phyloP scores from a whole-genome alignment of 2,329 filamentous ascomycete species.

The Torrubiella hemipterigena region DNA sequence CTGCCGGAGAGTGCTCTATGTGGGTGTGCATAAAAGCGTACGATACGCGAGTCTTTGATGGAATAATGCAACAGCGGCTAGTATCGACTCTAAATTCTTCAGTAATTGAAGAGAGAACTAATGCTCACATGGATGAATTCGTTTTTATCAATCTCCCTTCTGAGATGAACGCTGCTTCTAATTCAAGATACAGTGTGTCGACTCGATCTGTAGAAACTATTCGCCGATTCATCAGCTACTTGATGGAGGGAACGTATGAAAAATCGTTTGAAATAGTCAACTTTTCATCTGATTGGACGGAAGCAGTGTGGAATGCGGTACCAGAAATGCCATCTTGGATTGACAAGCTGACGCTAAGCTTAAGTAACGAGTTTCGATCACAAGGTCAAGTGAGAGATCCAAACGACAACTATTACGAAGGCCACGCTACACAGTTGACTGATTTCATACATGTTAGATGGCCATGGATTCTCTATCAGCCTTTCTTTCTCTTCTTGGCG shows the following conservation, averaged over 20 bases:
- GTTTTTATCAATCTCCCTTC: constrained; percentile 18
- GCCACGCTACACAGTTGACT: constrained; percentile 16
- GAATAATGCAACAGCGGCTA: constrained; percentile 13
- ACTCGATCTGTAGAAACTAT: constrained; percentile 17
- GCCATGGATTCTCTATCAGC: constrained; percentile 23
- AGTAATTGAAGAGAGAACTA: constrained; percentile 13
- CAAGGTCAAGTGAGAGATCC: constrained; percentile 13
- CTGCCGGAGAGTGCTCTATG: constrained; percentile 19
- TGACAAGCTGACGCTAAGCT: constrained; percentile 17
- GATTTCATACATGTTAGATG: constrained; percentile 21
- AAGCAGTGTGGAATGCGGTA: constrained; percentile 22
- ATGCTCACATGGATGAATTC: constrained; percentile 15
- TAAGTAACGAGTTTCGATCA: constrained; percentile 23
- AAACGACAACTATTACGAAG: constrained; percentile 12
- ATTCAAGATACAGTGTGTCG: constrained; percentile 19
- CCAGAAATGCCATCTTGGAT: constrained; percentile 19
- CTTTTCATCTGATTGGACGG: constrained; percentile 25
- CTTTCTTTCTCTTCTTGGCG: constrained; percentile 18
- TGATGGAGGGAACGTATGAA: constrained; percentile 19
- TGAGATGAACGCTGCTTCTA: constrained; percentile 12
- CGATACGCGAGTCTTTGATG: constrained; percentile 15
- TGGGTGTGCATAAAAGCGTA: constrained; percentile 25
- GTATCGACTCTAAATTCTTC: constrained; percentile 18
- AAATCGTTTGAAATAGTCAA: constrained; percentile 13
- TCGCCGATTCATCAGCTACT: constrained; percentile 17